Conservation (phyloP, 257 asterid species). For the Pogostemon cablin region DNA sequence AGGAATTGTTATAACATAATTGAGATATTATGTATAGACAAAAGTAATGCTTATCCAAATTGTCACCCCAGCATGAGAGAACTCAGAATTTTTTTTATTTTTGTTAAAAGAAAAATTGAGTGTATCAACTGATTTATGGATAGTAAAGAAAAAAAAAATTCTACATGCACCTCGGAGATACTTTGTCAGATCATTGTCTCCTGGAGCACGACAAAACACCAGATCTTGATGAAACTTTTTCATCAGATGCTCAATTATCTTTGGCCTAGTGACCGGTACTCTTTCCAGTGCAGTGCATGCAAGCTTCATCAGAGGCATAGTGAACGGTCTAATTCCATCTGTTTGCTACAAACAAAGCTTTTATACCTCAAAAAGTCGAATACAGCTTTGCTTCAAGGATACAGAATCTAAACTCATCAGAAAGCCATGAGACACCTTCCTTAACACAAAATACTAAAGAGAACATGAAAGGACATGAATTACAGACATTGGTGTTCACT, state of each 20-base stretch:
- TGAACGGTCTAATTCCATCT: conserved; percentile 94
- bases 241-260: conserved; percentile 63
- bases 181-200: conserved; percentile 57
- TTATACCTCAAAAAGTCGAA: conserved; percentile 27
- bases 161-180: conserved; percentile 58
- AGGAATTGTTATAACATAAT: neutral
- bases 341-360: conserved; percentile 49
- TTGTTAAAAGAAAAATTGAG: too few relatives aligned
- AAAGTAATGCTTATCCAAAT: neutral
- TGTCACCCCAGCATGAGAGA: neutral
- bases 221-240: conserved; percentile 80
- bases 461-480: neutral
- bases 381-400: neutral
- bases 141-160: neutral
- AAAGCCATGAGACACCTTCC: conserved; percentile 12
- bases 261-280: conserved; percentile 75
- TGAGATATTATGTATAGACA: neutral
- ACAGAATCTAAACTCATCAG: neutral
- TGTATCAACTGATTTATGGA: too few relatives aligned
- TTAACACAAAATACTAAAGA: neutral
- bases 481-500: neutral
- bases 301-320: conserved; percentile 95
- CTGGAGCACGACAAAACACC: conserved; percentile 82
- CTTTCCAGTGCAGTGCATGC: conserved; percentile 94
- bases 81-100: too few relatives aligned